phyloP scores from a whole-genome alignment of 2,329 filamentous ascomycete species.

The Paraphaeosphaeria minitans region DNA sequence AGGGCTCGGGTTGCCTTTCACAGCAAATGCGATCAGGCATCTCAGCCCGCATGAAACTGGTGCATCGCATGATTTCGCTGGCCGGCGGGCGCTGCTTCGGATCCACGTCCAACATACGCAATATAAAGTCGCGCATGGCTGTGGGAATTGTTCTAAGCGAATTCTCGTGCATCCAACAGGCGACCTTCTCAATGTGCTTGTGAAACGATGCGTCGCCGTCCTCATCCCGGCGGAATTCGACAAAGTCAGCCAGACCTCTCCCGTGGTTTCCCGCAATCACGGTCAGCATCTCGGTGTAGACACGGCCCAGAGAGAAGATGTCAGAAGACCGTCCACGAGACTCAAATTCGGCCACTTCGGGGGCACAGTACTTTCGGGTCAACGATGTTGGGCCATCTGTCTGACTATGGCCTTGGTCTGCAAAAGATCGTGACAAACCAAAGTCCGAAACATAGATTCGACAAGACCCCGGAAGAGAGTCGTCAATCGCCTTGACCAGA shows the following conservation, averaged over 20 bases:
- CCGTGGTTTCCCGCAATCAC: not conserved
- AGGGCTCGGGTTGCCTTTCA: not conserved
- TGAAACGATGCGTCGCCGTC: slow-evolving; percentile 14
- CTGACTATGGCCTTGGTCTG: slow-evolving; percentile 18
- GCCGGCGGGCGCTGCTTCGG: not conserved
- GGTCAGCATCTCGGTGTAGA: slow-evolving; percentile 23
- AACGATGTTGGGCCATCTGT: slow-evolving; percentile 21
- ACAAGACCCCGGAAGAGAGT: not conserved
- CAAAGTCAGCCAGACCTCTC: slow-evolving; percentile 11
- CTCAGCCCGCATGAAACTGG: no score
- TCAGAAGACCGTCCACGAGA: slow-evolving; percentile 23
- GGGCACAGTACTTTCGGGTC: slow-evolving; percentile 26
- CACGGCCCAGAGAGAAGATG: slow-evolving; percentile 19
- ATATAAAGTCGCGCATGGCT: not conserved
- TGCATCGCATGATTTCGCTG: not conserved
- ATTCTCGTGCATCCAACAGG: not conserved
- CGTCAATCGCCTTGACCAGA: slow-evolving; percentile 7
- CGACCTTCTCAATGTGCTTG: slow-evolving; percentile 10
- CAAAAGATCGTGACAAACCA: slow-evolving; percentile 24
- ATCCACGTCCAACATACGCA: not conserved
- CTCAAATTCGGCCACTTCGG: slow-evolving; percentile 20
- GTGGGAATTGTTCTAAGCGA: no score
- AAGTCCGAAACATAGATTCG: slow-evolving; percentile 29
- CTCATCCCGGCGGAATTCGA: slow-evolving; percentile 9
- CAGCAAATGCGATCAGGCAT: no score